These are phyloP conservation scores for Penicillium crystallinum DNA, from an alignment of 495 filamentous ascomycete species.

Conservation along the genomic window DNA sequence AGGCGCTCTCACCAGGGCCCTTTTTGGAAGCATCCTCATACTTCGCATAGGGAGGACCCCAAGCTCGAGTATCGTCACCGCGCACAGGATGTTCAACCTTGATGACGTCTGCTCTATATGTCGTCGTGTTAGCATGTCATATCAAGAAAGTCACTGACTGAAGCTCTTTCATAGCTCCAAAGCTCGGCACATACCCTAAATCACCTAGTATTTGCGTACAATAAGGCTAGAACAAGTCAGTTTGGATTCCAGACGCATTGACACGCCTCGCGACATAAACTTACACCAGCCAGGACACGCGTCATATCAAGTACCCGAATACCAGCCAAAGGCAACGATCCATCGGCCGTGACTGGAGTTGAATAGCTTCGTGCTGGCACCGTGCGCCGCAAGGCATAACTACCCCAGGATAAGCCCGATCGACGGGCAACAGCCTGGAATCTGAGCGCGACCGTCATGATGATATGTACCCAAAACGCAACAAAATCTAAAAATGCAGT, in stretches of 20 bases:
- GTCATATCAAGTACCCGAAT: slow-evolving; percentile 94
- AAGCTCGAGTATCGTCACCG: slow-evolving; percentile 92
- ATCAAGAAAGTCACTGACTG: neutral
- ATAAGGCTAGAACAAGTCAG: slow-evolving; percentile 66
- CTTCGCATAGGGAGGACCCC: slow-evolving; percentile 91
- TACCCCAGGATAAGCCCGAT: slow-evolving; percentile 16
- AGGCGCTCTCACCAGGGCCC: slow-evolving; percentile 88
- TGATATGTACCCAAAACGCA: neutral
- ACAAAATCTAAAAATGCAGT: neutral
- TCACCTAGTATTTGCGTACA: slow-evolving; percentile 97
- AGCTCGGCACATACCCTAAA: slow-evolving; percentile 63
- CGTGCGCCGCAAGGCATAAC: slow-evolving; percentile 17
- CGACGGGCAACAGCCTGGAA: slow-evolving; percentile 25
- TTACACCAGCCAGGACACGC: slow-evolving; percentile 87
- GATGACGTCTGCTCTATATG: slow-evolving; percentile 83
- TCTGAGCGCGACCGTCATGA: slow-evolving; percentile 24
- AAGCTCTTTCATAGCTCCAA: slow-evolving; percentile 8
- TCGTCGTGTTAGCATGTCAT: neutral
- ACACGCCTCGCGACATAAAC: slow-evolving; percentile 25
- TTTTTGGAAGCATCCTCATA: slow-evolving; percentile 57
- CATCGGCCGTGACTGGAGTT: slow-evolving; percentile 21
- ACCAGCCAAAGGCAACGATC: slow-evolving; percentile 67
- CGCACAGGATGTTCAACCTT: slow-evolving; percentile 91
- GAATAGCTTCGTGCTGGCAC: slow-evolving; percentile 36
- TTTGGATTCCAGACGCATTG: neutral